Percentiles rank a stretch among this genome's conserved stretches.
phyloP scores from a whole-genome alignment of 192 early-diverging fungal species.

The Gamsiella multidivaricata region DNA sequence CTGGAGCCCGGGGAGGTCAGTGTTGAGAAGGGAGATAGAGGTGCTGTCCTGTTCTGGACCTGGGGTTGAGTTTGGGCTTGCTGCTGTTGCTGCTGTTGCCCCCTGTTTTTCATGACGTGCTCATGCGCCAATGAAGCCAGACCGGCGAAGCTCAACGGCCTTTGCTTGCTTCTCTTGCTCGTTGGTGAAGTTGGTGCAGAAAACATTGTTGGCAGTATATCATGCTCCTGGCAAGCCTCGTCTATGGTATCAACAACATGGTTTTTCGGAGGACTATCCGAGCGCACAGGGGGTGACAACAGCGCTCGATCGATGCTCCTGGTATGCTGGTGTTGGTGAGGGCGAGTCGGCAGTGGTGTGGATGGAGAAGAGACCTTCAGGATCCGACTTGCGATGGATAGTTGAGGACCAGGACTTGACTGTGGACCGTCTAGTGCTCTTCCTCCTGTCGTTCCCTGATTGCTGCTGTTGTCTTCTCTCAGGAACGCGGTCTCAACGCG shows the following conservation, averaged over 20 bases:
- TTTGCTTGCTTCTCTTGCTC: slow-evolving; percentile 31
- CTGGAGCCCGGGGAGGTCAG: slow-evolving; percentile 13
- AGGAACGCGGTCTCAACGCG: slow-evolving; percentile 31
- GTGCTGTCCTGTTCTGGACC: neutral
- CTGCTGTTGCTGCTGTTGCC: slow-evolving; percentile 9
- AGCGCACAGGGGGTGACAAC: slow-evolving; percentile 21
- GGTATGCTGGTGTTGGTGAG: slow-evolving; percentile 14
- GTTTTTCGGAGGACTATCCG: slow-evolving; percentile 10
- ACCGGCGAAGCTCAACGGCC: slow-evolving; percentile 45
- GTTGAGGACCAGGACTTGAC: slow-evolving; percentile 13
- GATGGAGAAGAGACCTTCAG: slow-evolving; percentile 15
- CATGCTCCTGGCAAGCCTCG: neutral
- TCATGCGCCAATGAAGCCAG: slow-evolving; percentile 44
- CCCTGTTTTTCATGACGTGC: slow-evolving; percentile 35
- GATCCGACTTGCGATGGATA: slow-evolving; percentile 4
- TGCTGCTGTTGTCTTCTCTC: slow-evolving; percentile 6
- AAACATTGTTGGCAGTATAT: neutral
- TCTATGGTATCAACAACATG: neutral
- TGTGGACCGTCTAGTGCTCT: slow-evolving; percentile 2
- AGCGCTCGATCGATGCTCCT: slow-evolving; percentile 9
- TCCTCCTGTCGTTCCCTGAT: neutral
- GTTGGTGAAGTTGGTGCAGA: slow-evolving; percentile 4
- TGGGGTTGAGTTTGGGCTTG: neutral
- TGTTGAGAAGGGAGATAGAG: slow-evolving; percentile 10
- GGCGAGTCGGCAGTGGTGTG: neutral